Percentiles rank a stretch among this genome's conserved stretches.
Evolutionary conservation across 352 stramenopile species (phyloP).

Genomic region (Stramenopiles sp.): DNA sequence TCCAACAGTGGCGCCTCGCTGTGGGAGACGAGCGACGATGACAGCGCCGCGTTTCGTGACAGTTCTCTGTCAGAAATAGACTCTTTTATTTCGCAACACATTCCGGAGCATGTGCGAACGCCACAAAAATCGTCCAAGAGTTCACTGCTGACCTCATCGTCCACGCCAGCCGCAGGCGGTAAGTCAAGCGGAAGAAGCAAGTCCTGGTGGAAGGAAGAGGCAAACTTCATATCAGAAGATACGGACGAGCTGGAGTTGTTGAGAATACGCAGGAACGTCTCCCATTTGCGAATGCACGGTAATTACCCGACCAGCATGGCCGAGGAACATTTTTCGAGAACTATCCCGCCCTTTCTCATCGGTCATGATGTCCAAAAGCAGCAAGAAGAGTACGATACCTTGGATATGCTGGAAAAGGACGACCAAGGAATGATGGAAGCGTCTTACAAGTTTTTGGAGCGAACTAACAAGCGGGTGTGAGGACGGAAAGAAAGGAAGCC

Average conservation of each 20-base stretch:
- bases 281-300: background rate
- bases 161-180: background rate
- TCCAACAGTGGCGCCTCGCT: background rate
- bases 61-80: too few species aligned
- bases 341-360: slow-evolving; percentile 2
- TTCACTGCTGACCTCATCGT: background rate
- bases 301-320: background rate
- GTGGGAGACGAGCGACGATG: background rate
- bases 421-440: too few species aligned
- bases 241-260: background rate
- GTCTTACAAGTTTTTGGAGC: too few species aligned
- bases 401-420: too few species aligned
- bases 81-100: background rate
- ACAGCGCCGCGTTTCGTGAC: background rate
- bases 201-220: background rate
- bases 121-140: background rate
- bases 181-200: background rate
- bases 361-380: background rate
- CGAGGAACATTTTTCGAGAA: slow-evolving; percentile 11
- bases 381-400: too few species aligned
- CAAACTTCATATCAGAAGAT: background rate
- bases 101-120: slow-evolving; percentile 1
- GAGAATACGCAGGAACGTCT: background rate
- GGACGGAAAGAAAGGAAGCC: too few species aligned
- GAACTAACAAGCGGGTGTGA: too few species aligned